These are phyloP conservation scores for Starmera caribaea DNA, from an alignment of 805 yeast species.

Conservation along the genomic window DNA sequence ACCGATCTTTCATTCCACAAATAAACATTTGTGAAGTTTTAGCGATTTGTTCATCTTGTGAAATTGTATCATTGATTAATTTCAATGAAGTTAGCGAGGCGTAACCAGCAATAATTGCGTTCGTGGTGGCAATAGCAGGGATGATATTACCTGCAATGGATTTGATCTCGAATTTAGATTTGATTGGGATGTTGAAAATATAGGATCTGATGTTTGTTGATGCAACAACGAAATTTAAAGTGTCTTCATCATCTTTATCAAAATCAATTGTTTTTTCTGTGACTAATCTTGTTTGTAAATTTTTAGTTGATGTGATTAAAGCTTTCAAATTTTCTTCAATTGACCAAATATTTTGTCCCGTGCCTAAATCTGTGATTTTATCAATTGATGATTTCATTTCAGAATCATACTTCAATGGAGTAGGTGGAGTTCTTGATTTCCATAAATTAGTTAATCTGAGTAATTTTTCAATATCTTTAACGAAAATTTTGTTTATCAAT, in stretches of 20 bases:
- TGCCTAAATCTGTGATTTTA: conserved; percentile 14
- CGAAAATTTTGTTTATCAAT: conserved; percentile 53
- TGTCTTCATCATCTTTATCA: conserved; percentile 93
- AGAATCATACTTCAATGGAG: conserved; percentile 36
- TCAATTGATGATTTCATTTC: conserved; percentile 12
- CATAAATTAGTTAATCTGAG: conserved; percentile 64
- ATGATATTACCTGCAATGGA: conserved; percentile 97
- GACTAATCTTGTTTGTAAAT: conserved; percentile 39
- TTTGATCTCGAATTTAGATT: conserved; percentile 79
- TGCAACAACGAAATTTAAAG: conserved; percentile 79
- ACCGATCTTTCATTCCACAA: conserved; percentile 45
- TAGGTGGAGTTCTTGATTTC: conserved; percentile 64
- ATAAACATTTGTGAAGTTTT: conserved; percentile 42
- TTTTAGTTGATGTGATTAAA: conserved; percentile 37
- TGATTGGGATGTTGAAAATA: conserved; percentile 59
- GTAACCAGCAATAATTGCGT: conserved; percentile 89
- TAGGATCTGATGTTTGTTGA: conserved; percentile 71
- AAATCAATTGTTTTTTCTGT: conserved; percentile 42
- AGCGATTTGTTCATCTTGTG: conserved; percentile 17
- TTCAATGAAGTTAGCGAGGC: conserved; percentile 67
- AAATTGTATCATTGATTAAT: conserved; percentile 26
- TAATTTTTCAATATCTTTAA: conserved; percentile 71
- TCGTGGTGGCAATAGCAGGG: conserved; percentile 97
- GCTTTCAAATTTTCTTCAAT: conserved; percentile 53
- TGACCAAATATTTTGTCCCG: conserved; percentile 44